These are phyloP conservation scores for Candida qinlingensis DNA, from an alignment of 805 yeast species.

Conservation along the genomic window DNA sequence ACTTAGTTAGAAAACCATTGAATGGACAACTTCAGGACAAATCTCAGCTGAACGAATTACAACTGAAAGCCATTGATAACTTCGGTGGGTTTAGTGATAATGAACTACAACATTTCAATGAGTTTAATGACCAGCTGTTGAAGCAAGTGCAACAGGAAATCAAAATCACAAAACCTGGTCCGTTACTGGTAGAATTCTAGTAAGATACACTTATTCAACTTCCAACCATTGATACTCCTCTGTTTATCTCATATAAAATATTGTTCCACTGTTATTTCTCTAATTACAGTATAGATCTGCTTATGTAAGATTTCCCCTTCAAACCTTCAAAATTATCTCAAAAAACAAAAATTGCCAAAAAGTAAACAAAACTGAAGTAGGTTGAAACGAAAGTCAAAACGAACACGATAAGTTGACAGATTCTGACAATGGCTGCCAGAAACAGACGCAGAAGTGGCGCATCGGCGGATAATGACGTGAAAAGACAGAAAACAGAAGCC, in stretches of 20 bases:
- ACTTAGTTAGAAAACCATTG: conserved; percentile 9
- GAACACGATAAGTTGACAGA: neutral
- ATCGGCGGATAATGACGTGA: conserved; percentile 2
- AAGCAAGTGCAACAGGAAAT: conserved; percentile 11
- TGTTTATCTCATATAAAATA: neutral
- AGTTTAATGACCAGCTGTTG: conserved; percentile 12
- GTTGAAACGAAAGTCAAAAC: neutral
- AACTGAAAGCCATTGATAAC: conserved; percentile 3
- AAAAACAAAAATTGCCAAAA: neutral
- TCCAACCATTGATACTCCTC: neutral
- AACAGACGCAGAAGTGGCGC: conserved; percentile 14
- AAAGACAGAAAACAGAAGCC: conserved; percentile 15
- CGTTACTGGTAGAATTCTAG: conserved; percentile 17
- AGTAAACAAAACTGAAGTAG: neutral
- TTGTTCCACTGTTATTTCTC: too few species aligned
- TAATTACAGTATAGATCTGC: too few species aligned
- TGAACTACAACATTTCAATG: conserved; percentile 5
- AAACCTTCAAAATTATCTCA: too few species aligned
- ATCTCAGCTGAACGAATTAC: conserved; percentile 3
- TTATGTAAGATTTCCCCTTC: too few species aligned
- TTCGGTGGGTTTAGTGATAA: conserved; percentile 7
- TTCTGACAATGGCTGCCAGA: conserved; percentile 15
- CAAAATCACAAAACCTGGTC: conserved; percentile 15
- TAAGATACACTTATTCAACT: neutral
- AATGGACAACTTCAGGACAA: conserved; percentile 9